Evolutionary conservation across 805 yeast genomes (phyloP), one percentile per base, ranked within the genome.

Genomic region (Yarrowia keelungensis): DNA sequence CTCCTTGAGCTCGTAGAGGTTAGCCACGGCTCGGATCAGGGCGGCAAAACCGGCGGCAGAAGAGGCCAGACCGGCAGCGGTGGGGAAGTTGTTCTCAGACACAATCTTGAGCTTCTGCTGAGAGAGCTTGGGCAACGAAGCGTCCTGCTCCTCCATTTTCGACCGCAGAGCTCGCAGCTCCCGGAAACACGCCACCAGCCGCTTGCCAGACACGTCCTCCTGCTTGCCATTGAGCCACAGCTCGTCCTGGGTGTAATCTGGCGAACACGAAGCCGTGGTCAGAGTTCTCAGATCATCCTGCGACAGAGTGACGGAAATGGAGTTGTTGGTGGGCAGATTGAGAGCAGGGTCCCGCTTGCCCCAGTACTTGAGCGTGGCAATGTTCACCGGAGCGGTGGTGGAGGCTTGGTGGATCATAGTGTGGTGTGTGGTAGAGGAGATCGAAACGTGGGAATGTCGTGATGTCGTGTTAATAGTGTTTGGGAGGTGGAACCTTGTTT

Each of bases 1-100:
- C 75, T 90, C 90, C n/a, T 97, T 97, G 70, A 95, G 86, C 78
- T 90, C 79, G 81, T 89, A 95, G 70, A 95, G 83, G 75, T 85
- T 85, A 16, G 98, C 92, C 75, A 95, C 86, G n/a, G 97, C 91
- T 61, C 86, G 86, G 26, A 94, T 97, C 71, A 95, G 83, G 10
- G 99, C 99, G 43, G 99, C 97, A 79, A 92, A 94, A 0, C 99
- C 99, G 10, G 99, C 98, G 14, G 99, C 99, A 5, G 97, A 90
- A 0, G 97, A 92, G 0, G 99, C 99, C 74, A 95, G 84, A 2
- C 99, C 99, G 7, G 99, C 99, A 41, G 99, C 99, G 35, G 99
- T 95, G 66, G 99, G 99, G 84, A 95, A 95, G 80, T 95, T 95
- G 82, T 95, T 95, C 76, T 92, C 97, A 36, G 96, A 88, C 14